Base-by-base conservation (phyloP, 495 filamentous ascomycete genomes). In the Cudoniella acicularis region DNA sequence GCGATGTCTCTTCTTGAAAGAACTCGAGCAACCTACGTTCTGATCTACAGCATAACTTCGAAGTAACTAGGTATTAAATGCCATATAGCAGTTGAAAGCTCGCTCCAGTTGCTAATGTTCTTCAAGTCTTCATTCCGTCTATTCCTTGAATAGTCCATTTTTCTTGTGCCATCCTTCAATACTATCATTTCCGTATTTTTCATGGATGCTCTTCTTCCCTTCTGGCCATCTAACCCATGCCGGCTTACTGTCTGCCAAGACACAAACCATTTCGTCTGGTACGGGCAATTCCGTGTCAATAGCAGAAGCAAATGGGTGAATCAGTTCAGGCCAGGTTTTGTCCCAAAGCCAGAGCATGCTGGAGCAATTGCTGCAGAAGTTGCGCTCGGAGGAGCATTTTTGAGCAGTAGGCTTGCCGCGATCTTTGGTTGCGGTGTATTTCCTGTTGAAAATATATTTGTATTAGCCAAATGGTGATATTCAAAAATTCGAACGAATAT, bases 241-340 rank as follows among this genome's bases (percentile, higher is more conserved):
- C 21, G 79, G 78, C 64, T 81, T 83, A 24, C 73, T 80, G 26
- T 67, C 60, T 17, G 54, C 70, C 73, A 73, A 74, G 13, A 80
- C 67, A 61, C 80, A 83, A 50, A 80, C 72, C 77, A 82, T 83
- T 64, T 79, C 76, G 27, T 76, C 74, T 1, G 81, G 79, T 16
- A 65, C 70, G 0, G 77, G 78, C 59, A 83, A 49, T 24, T 77
- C 73, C 2, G 79, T 79, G 66, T 83, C 80, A 56, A 83, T 82
- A 45, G 79, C 81, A 18, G 79, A 75, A 1, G 79, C 76, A 69
- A 83, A 83, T 0, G 80, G 81, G 62, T 82, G 80, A 57, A 82
- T 80, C 51, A 83, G 52, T 57, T 83, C 79, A 6, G 79, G 79
- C 79, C 76, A 83, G 22, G 75, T 69, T 25, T 70, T 62, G 60